Percentiles rank a stretch among this genome's conserved stretches.
phyloP scores from a whole-genome alignment of 148 eudicot species.

The Heliamphora exappendiculata region DNA sequence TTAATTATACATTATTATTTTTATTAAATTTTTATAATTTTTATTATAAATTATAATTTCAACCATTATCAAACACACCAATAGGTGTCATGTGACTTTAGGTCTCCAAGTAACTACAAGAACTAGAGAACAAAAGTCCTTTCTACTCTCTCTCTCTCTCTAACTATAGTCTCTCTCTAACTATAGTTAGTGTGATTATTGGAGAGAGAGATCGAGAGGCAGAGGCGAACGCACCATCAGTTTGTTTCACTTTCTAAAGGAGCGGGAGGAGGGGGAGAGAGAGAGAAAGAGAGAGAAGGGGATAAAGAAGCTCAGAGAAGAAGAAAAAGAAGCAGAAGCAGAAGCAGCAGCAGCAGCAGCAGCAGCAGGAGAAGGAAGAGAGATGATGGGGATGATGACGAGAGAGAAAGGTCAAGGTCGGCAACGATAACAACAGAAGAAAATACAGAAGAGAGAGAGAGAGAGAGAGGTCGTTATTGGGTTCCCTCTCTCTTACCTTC shows the following conservation, averaged over 20 bases:
- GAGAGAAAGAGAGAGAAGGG: background rate
- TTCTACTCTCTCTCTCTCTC: background rate
- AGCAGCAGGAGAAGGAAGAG: background rate
- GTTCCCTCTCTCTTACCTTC: conserved; percentile 8
- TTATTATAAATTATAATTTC: too few species aligned
- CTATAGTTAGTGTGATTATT: conserved; percentile 15
- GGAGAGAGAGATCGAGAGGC: conserved; percentile 20
- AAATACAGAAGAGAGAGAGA: background rate
- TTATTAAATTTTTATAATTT: too few species aligned
- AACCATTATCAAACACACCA: too few species aligned
- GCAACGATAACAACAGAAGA: conserved; percentile 6
- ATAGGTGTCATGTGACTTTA: conserved; percentile 37
- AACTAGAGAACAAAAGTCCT: conserved; percentile 34
- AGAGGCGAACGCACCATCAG: conserved; percentile 21
- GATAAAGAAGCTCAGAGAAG: conserved; percentile 17
- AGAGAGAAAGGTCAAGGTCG: conserved; percentile 10
- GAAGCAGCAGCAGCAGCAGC: background rate
- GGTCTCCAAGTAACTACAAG: conserved; percentile 17
- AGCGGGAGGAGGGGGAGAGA: background rate
- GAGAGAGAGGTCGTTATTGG: conserved; percentile 8
- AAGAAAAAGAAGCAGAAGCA: background rate
- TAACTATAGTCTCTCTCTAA: background rate
- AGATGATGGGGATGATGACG: conserved; percentile 7
- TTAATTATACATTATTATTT: too few species aligned
- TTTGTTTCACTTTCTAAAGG: conserved; percentile 14